These are phyloP conservation scores for Paramecium biaurelia DNA, from an alignment of 73 alveolate genomes.

Conservation along the genomic window DNA sequence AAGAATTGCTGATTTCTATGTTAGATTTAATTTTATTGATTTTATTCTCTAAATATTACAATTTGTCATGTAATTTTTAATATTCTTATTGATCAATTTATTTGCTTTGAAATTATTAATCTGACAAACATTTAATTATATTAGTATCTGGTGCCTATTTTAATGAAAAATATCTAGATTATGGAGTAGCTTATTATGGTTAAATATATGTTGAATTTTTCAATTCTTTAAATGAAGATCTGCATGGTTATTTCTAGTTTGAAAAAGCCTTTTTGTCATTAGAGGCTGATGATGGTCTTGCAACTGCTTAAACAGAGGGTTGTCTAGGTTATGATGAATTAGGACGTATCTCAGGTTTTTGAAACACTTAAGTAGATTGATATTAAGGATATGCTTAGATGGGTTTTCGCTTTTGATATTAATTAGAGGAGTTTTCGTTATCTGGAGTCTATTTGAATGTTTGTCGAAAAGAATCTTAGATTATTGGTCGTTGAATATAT, in stretches of 20 bases:
- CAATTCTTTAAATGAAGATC: constrained; percentile 38
- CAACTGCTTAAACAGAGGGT: neutral
- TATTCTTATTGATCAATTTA: constrained; percentile 40
- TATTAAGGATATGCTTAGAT: neutral
- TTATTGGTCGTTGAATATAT: neutral
- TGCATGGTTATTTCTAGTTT: neutral
- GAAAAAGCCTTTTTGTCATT: constrained; percentile 5
- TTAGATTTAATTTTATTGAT: constrained; percentile 36
- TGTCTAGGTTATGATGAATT: neutral
- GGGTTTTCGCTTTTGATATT: neutral
- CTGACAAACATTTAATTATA: neutral
- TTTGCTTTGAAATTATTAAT: neutral
- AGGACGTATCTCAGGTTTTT: constrained; percentile 30
- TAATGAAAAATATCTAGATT: constrained; percentile 18
- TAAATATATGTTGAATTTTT: constrained; percentile 8
- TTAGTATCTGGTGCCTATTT: neutral
- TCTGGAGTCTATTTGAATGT: neutral
- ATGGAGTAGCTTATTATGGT: neutral
- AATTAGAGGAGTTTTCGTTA: neutral
- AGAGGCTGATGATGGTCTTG: constrained; percentile 51
- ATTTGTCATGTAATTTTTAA: constrained; percentile 22
- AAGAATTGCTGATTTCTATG: constrained; percentile 11
- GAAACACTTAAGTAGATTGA: neutral
- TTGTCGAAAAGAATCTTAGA: neutral
- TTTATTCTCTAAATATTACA: neutral